phyloP scores from a whole-genome alignment of 2,329 filamentous ascomycete species.

The Drechslerella coelobrocha region DNA sequence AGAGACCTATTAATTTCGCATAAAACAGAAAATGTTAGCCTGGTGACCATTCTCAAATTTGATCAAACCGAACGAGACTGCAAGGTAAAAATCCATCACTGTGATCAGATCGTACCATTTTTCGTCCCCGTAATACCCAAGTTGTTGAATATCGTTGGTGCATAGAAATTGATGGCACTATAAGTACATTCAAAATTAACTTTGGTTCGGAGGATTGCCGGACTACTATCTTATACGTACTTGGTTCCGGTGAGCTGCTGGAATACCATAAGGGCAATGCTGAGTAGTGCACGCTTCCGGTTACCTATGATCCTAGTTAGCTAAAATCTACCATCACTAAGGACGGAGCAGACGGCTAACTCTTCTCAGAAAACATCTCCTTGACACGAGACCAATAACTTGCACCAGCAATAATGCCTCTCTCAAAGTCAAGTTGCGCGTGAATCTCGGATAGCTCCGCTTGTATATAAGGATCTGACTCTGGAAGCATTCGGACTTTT shows the following conservation, averaged over 20 bases:
- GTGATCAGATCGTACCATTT: too few relatives aligned
- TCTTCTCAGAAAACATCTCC: slow-evolving; percentile 66
- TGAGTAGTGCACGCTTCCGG: slow-evolving; percentile 70
- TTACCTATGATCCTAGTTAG: slow-evolving; percentile 58
- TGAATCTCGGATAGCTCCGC: slow-evolving; percentile 69
- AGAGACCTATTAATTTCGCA: slow-evolving; percentile 62
- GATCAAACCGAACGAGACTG: too few relatives aligned
- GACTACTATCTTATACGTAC: slow-evolving; percentile 28
- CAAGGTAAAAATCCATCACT: too few relatives aligned
- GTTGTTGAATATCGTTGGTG: slow-evolving; percentile 72
- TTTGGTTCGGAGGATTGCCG: slow-evolving; percentile 60
- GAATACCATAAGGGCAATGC: slow-evolving; percentile 70
- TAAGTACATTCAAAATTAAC: slow-evolving; percentile 60
- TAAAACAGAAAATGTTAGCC: not conserved
- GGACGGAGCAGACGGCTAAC: slow-evolving; percentile 60
- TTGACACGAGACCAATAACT: slow-evolving; percentile 66
- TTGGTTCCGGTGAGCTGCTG: slow-evolving; percentile 72
- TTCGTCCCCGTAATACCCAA: slow-evolving; percentile 66
- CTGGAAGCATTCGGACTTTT: slow-evolving; percentile 65
- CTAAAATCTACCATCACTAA: slow-evolving; percentile 56
- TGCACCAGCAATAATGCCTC: slow-evolving; percentile 63
- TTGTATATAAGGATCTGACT: slow-evolving; percentile 65
- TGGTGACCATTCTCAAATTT: not conserved
- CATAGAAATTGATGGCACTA: slow-evolving; percentile 72
- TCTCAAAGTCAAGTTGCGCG: slow-evolving; percentile 69